Percentiles rank a stretch among this genome's conserved stretches.
These are phyloP conservation scores for Cystobasidiopsis lactophilus DNA, from an alignment of 768 basidiomycete genomes.

Conservation along the genomic window DNA sequence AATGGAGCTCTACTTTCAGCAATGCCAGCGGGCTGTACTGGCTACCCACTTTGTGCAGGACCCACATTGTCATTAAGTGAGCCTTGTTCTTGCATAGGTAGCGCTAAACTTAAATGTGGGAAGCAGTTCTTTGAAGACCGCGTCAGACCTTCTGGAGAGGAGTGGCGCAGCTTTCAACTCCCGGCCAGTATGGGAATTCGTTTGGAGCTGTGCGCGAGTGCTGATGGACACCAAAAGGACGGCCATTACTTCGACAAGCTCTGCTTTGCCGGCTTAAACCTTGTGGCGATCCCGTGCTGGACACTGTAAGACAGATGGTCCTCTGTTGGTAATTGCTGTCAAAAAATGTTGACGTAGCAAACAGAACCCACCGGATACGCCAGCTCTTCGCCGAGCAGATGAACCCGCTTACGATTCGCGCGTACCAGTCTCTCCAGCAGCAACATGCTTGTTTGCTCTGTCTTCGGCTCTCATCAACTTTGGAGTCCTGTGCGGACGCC, in stretches of 20 bases:
- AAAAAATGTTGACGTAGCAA: no score
- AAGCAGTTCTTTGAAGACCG: no score
- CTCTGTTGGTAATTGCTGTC: no score
- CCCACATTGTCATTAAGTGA: constrained; percentile 3
- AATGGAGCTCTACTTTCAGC: background rate
- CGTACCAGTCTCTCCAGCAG: background rate
- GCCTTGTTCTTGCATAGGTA: no score
- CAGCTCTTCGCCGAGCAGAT: constrained; percentile 6
- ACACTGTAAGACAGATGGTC: background rate
- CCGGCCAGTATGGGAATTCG: no score
- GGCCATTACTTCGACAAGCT: constrained; percentile 5
- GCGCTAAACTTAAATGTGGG: no score
- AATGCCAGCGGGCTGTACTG: background rate
- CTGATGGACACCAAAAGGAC: no score
- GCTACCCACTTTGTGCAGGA: background rate
- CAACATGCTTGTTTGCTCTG: background rate
- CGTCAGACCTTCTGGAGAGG: no score
- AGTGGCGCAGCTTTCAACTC: no score
- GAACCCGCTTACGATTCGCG: background rate
- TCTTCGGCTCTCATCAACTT: background rate
- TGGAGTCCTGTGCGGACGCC: background rate
- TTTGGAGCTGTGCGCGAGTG: no score
- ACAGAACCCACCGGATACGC: background rate
- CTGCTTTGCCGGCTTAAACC: background rate
- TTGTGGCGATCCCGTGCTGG: constrained; percentile 2